Base-by-base conservation (phyloP, 2,329 filamentous ascomycete genomes). In the Trichoderma atroviride region DNA sequence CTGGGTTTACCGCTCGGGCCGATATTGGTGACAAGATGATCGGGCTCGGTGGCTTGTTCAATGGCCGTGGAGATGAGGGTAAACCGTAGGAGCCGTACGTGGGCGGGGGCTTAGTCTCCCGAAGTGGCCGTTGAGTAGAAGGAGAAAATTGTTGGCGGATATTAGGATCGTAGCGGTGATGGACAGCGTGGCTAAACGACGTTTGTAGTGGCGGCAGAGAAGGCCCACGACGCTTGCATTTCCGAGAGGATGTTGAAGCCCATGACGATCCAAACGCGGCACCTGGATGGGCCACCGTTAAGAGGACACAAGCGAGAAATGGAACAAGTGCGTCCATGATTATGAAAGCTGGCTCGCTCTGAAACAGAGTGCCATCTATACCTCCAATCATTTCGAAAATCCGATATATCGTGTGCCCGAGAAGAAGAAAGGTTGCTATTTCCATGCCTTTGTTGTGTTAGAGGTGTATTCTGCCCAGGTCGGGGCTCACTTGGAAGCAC, bases 251-350 rank as follows among this genome's bases (percentile, higher is more conserved):
- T 2, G 81, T 83, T 16, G 77, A 72, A n/a, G 74, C 74, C 82
- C 83, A 83, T 5, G 80, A 78, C 0, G 71, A 68, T 3, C 80
- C 79, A 60, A 84, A 84, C 0, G 79, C 80, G 7, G 73, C 71
- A 0, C 82, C 82, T 0, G 81, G 81, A 4, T 82, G 79, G 35
- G 79, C 75, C 1, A 77, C 62, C 1, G 78, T 77, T 7, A 84
- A 72, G 13, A 83, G 73, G 9, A 79, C 67, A 56, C 75, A 75
- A 10, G 78, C 75, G 4, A 81, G 50, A 19, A 84, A 75, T 10
- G 83, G 79, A 4, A 83, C 58, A n/a, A 78, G 74, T 55, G 82
- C 82, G 72, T 82, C 78, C 53, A 83, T 73, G 9, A 83, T 71
- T 72, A 83, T 79, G 31, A 79, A 78, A 16, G 78, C 76, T 4